phyloP scores from a whole-genome alignment of 2,329 filamentous ascomycete species.

The Erysiphe pulchra region DNA sequence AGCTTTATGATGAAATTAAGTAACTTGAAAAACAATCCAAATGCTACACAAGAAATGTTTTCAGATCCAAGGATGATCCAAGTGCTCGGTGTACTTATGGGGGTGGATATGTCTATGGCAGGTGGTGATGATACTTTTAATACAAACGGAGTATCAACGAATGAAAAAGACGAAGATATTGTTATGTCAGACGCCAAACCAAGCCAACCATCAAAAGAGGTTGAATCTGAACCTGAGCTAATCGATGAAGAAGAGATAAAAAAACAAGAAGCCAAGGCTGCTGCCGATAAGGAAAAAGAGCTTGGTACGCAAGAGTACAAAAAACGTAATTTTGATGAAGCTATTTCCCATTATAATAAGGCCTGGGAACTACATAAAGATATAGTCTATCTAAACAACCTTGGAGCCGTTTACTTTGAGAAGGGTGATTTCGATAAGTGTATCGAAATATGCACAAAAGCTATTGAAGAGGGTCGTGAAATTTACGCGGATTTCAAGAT shows the following conservation, averaged over 20 bases:
- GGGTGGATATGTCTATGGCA: conserved; percentile 64
- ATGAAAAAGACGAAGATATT: conserved; percentile 43
- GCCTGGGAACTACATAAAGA: conserved; percentile 92
- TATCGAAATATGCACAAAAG: conserved; percentile 68
- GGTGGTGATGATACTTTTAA: conserved; percentile 7
- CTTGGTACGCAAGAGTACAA: conserved; percentile 91
- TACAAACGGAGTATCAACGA: conserved; percentile 18
- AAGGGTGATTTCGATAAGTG: conserved; percentile 81
- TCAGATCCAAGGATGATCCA: conserved; percentile 78
- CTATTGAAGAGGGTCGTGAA: conserved; percentile 69
- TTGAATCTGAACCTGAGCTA: conserved; percentile 32
- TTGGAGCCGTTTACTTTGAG: conserved; percentile 81
- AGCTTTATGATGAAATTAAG: conserved; percentile 81
- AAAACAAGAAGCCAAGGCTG: conserved; percentile 75
- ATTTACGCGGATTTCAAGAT: conserved; percentile 93
- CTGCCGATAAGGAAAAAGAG: conserved; percentile 83
- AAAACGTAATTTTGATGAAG: conserved; percentile 88
- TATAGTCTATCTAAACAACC: conserved; percentile 92
- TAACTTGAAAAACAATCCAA: conserved; percentile 55
- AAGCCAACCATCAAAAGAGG: conserved; percentile 25
- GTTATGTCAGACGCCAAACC: conserved; percentile 49
- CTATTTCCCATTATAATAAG: conserved; percentile 81
- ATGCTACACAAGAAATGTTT: conserved; percentile 54
- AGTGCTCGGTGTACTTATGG: conserved; percentile 80
- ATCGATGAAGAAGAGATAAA: conserved; percentile 63